Conservation (phyloP, 2,329 filamentous ascomycete species). For the Stagonosporopsis rhizophila region DNA sequence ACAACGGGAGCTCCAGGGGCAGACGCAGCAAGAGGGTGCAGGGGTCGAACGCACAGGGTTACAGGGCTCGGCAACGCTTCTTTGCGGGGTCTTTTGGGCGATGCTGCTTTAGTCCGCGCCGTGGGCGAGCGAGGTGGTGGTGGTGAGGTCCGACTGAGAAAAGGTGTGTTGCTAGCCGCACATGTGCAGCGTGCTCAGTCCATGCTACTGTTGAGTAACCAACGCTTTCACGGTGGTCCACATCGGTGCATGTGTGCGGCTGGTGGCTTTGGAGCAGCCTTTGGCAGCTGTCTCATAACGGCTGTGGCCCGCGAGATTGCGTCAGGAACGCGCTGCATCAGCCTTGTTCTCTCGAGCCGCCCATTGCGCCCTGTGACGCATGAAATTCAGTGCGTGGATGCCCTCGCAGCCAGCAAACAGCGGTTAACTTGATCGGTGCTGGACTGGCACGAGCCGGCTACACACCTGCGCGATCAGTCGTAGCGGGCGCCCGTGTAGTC, state of each 20-base stretch:
- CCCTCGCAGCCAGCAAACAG: slow-evolving; percentile 31
- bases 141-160: slow-evolving; percentile 31
- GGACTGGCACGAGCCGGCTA: slow-evolving; percentile 35
- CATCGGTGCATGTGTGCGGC: slow-evolving; percentile 32
- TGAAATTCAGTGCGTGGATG: slow-evolving; percentile 35
- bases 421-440: slow-evolving; percentile 34
- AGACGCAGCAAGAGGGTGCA: slow-evolving; percentile 36
- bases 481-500: slow-evolving; percentile 25
- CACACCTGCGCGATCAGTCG: slow-evolving; percentile 47
- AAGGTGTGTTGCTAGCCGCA: slow-evolving; percentile 26
- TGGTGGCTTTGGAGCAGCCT: slow-evolving; percentile 36
- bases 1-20: slow-evolving; percentile 49
- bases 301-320: slow-evolving; percentile 49
- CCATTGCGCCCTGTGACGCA: slow-evolving; percentile 44
- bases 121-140: slow-evolving; percentile 28
- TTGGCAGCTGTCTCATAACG: slow-evolving; percentile 46
- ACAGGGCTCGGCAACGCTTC: slow-evolving; percentile 51
- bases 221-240: slow-evolving; percentile 21
- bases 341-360: slow-evolving; percentile 50
- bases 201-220: slow-evolving; percentile 43
- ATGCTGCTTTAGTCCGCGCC: slow-evolving; percentile 37
- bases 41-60: slow-evolving; percentile 40
- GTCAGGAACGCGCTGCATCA: slow-evolving; percentile 52
- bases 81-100: slow-evolving; percentile 49
- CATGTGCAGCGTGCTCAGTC: slow-evolving; percentile 31